Percentiles rank a stretch among this genome's conserved stretches.
These are phyloP conservation scores for Lachnellula cervina DNA, from an alignment of 2,329 filamentous ascomycete species.

Conservation along the genomic window DNA sequence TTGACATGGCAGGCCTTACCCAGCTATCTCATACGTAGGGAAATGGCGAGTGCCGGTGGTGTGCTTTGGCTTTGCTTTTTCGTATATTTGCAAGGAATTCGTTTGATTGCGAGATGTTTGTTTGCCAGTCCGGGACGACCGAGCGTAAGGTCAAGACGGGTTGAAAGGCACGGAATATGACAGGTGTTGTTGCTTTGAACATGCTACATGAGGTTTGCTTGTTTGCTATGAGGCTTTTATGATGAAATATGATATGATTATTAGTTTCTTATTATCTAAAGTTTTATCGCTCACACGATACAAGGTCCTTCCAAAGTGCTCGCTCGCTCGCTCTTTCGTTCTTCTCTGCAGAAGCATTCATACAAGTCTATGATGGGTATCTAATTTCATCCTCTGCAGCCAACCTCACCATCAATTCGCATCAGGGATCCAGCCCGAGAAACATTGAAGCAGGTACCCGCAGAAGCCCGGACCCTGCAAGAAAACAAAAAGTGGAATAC, in stretches of 20 bases:
- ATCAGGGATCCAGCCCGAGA: constrained; percentile 15
- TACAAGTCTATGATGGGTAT: constrained; percentile 18
- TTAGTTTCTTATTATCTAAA: constrained; percentile 9
- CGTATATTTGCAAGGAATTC: not conserved
- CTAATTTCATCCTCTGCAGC: constrained; percentile 6
- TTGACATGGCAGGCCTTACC: not conserved
- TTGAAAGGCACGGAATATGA: not conserved
- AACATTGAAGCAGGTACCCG: constrained; percentile 6
- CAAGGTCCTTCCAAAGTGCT: not conserved
- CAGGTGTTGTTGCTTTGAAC: not conserved
- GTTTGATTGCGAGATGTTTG: not conserved
- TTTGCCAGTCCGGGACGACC: not conserved
- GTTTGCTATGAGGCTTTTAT: not conserved
- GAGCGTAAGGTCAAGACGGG: not conserved
- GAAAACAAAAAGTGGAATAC: not conserved
- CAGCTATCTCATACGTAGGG: not conserved
- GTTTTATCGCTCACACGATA: not conserved
- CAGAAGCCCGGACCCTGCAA: not conserved
- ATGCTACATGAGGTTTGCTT: not conserved
- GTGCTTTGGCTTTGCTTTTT: not conserved
- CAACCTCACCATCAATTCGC: not conserved
- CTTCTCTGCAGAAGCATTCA: constrained; percentile 15
- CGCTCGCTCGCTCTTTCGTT: constrained; percentile 1
- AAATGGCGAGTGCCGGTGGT: not conserved
- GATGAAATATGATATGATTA: constrained; percentile 6